A percentile compares a stretch with the other conserved stretches of the same genome.
phyloP scores from a whole-genome alignment of 2,329 filamentous ascomycete species.

The Xylariales sp. region DNA sequence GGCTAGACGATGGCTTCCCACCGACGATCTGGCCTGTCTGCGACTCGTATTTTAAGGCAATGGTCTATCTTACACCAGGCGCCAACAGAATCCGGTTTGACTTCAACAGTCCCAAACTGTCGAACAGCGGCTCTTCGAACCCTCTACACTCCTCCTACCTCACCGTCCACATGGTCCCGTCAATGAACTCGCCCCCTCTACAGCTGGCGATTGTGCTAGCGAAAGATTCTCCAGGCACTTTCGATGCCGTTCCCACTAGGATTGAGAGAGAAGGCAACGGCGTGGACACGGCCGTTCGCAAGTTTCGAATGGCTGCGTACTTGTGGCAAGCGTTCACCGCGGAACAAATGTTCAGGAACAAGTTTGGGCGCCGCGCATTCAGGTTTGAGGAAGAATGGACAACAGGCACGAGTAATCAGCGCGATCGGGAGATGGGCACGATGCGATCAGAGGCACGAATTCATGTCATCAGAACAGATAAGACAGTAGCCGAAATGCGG shows the following conservation, averaged over 20 bases:
- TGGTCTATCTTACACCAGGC: slow-evolving; percentile 86
- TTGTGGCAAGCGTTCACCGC: slow-evolving; percentile 96
- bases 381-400: slow-evolving; percentile 96
- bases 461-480: slow-evolving; percentile 76
- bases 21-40: slow-evolving; percentile 80
- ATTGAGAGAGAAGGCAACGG: slow-evolving; percentile 76
- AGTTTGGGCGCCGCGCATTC: slow-evolving; percentile 79
- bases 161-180: slow-evolving; percentile 79
- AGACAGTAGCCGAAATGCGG: slow-evolving; percentile 79
- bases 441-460: slow-evolving; percentile 91
- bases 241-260: slow-evolving; percentile 74
- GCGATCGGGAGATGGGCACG: slow-evolving; percentile 63
- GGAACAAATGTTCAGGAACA: slow-evolving; percentile 91
- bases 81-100: slow-evolving; percentile 86
- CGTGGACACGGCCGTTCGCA: slow-evolving; percentile 74
- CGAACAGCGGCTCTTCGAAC: slow-evolving; percentile 61
- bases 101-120: slow-evolving; percentile 77
- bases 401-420: slow-evolving; percentile 70
- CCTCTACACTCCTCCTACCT: slow-evolving; percentile 74
- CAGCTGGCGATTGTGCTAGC: slow-evolving; percentile 85
- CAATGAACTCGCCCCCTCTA: slow-evolving; percentile 73
- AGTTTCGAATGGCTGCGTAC: slow-evolving; percentile 93
- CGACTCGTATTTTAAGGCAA: slow-evolving; percentile 85
- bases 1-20: slow-evolving; percentile 82
- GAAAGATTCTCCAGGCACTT: slow-evolving; percentile 82